Evolutionary conservation across 78 protist genomes (phyloP).

Genomic region (Paratrimastix pyriformis): DNA sequence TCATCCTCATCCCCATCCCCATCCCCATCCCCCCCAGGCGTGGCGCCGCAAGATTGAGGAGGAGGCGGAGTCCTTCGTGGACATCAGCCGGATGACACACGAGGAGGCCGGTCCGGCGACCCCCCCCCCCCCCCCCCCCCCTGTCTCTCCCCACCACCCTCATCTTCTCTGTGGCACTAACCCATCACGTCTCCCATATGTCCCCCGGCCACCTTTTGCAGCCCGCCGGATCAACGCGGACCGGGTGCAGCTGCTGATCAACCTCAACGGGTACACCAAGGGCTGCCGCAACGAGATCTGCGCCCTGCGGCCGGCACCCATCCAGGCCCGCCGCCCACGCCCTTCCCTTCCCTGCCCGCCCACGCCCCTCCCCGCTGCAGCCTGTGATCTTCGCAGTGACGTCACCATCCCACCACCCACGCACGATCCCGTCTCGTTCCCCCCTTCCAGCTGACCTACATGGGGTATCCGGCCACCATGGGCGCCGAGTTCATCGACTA

Average conservation of each 20-base stretch:
- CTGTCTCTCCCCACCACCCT: not conserved
- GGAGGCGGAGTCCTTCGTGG: not conserved
- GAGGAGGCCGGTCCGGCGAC: too few species aligned
- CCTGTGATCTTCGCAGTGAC: too few species aligned
- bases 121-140: not conserved
- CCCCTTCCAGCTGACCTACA: not conserved
- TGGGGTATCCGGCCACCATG: slow-evolving; percentile 1
- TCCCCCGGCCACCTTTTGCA: not conserved
- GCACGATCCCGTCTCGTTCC: too few species aligned
- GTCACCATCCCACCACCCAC: too few species aligned
- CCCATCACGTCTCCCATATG: not conserved
- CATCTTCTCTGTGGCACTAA: not conserved
- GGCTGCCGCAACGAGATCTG: slow-evolving; percentile 8
- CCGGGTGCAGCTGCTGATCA: not conserved
- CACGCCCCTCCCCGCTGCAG: too few species aligned
- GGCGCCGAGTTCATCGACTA: slow-evolving; percentile 4
- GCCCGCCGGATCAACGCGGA: not conserved
- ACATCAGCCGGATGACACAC: not conserved
- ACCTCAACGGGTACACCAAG: slow-evolving; percentile 15
- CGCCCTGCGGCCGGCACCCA: slow-evolving; percentile 2
- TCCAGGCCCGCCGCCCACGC: too few species aligned
- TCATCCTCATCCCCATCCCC: too few species aligned
- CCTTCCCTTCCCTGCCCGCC: too few species aligned
- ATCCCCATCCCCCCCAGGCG: too few species aligned
- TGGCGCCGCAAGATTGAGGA: not conserved